Evolutionary conservation across 2,329 filamentous ascomycete species (phyloP).

Genomic region (Verticillium dahliae): DNA sequence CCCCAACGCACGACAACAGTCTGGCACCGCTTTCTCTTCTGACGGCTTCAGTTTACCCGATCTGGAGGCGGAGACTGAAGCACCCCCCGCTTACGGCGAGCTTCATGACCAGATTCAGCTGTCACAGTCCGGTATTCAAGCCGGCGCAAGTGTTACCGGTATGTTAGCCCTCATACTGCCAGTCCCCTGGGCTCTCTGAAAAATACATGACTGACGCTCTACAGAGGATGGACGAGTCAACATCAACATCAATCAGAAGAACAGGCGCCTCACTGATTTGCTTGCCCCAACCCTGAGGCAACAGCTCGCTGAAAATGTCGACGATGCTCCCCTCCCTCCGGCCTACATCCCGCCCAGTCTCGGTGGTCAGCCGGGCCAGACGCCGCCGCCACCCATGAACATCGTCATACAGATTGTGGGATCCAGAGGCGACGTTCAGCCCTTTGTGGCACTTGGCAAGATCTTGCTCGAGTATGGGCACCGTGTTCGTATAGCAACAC

Average conservation of each 20-base stretch:
- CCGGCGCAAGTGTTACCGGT: conserved; percentile 54
- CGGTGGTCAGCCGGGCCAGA: conserved; percentile 54
- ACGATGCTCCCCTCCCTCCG: conserved; percentile 46
- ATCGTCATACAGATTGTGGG: conserved; percentile 72
- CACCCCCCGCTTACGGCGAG: conserved; percentile 54
- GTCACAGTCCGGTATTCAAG: conserved; percentile 56
- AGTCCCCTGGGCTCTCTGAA: conserved; percentile 2
- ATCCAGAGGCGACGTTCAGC: conserved; percentile 69
- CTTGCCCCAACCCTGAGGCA: conserved; percentile 57
- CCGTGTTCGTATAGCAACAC: conserved; percentile 67
- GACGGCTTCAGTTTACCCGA: conserved; percentile 34
- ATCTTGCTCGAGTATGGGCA: conserved; percentile 62
- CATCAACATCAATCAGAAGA: conserved; percentile 70
- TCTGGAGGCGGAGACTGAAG: conserved; percentile 31
- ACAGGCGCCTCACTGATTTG: conserved; percentile 54
- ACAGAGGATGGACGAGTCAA: conserved; percentile 70
- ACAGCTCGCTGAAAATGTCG: conserved; percentile 43
- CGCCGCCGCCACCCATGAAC: conserved; percentile 54
- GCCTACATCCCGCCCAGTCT: conserved; percentile 69
- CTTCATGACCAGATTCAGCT: conserved; percentile 50
- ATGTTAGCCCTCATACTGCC: conserved; percentile 1
- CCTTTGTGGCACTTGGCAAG: conserved; percentile 64
- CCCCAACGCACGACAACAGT: conserved; percentile 13
- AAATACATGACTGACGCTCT: neutral
- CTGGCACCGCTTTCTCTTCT: conserved; percentile 24